phyloP scores from a whole-genome alignment of 1,284 basidiomycete species.

The Microbotryomycetes sp. region DNA sequence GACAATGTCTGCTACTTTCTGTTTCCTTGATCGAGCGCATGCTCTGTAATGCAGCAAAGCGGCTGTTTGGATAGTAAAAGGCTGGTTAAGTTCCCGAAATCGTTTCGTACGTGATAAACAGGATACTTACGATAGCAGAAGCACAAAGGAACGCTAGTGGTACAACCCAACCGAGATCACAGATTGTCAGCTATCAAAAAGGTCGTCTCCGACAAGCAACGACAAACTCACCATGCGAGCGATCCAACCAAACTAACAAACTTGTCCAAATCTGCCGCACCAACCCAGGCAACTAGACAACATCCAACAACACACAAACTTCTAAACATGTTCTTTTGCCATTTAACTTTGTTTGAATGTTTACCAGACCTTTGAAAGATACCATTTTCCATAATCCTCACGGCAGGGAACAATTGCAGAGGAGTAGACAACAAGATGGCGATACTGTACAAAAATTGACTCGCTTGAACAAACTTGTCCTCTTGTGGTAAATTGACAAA shows the following conservation, averaged over 20 bases:
- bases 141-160: conserved; percentile 86
- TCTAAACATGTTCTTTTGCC: conserved; percentile 91
- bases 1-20: conserved; percentile 66
- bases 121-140: conserved; percentile 47
- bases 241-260: conserved; percentile 86
- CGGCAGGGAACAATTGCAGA: conserved; percentile 93
- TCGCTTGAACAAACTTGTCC: conserved; percentile 81
- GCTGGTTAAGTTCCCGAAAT: background rate
- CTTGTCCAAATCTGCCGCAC: conserved; percentile 89
- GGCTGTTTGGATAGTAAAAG: conserved; percentile 59
- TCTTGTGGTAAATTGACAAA: conserved; percentile 85
- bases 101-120: background rate
- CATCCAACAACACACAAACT: conserved; percentile 68
- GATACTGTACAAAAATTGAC: conserved; percentile 58
- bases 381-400: conserved; percentile 94
- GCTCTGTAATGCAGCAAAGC: conserved; percentile 86
- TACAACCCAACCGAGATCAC: too few relatives aligned
- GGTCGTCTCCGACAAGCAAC: background rate
- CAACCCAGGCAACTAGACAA: conserved; percentile 69
- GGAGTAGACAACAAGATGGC: conserved; percentile 93
- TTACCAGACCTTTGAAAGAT: conserved; percentile 82
- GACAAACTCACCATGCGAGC: conserved; percentile 75
- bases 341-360: conserved; percentile 53
- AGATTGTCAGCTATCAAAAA: too few relatives aligned
- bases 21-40: conserved; percentile 60